Base-by-base conservation (phyloP, 306 rosid species). In the Lathyrus oleraceus region DNA sequence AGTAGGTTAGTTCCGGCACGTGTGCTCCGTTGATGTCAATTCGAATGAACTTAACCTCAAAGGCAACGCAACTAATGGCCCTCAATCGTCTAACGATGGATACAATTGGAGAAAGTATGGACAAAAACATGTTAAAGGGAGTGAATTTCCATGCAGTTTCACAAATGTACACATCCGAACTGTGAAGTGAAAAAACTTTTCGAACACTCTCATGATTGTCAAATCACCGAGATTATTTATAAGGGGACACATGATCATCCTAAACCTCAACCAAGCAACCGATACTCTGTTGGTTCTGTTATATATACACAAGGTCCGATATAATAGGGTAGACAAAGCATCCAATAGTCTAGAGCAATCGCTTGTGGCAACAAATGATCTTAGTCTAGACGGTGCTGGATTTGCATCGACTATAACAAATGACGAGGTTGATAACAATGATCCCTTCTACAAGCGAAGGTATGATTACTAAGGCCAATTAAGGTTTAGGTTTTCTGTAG, bases 101-200 rank as follows among this genome's bases (percentile, higher is more conserved):
- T n/a, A n/a, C n/a, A n/a, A 93, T 79, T 93, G 98, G 98, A 77
- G 98, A 67, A 93, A 93, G 63, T 93, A 93, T 52, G 98, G 98
- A 69, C 97, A 93, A 79, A 93, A 93, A 71, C 97, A 70, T 53
- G 98, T 93, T 71, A 93, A 93, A 79, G 98, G 98, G 71, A 79
- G 98, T 81, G 98, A 93, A 83, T 93, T 90, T 75, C 98, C 98
- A 0, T 94, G 98, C 76, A 93, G 98, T 84, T 93, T 82, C 90
- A 93, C 86, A 93, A 93, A 78, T 93, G 98, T 58, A 93, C 96
- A 10, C 94, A 93, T 78, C 97, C 98, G 23, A 87, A 85, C 79
- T 94, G 98, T 82, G 98, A 94, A 85, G 98, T 94, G 84, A 94
- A 94, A 76, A 94, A 94, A 76, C 87, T 94, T 23, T 94, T 94